phyloP scores from a whole-genome alignment of 2,329 filamentous ascomycete species.

The Claviceps citrina region DNA sequence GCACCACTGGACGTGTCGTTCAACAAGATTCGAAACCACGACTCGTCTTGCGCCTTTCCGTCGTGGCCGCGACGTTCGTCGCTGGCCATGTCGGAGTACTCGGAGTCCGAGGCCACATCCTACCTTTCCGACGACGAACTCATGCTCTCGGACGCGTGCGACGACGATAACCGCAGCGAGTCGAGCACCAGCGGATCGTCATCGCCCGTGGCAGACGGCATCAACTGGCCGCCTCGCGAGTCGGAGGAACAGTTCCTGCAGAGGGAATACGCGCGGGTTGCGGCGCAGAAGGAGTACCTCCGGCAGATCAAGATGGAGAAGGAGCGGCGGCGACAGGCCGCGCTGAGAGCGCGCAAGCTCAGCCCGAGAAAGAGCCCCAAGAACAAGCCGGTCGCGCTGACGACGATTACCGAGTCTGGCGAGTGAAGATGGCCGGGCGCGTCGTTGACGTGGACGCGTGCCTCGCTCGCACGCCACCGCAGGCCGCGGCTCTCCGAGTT shows the following conservation, averaged over 20 bases:
- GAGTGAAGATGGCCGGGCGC: constrained; percentile 5
- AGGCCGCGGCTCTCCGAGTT: no score
- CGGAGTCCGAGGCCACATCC: constrained; percentile 33
- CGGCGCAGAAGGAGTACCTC: constrained; percentile 37
- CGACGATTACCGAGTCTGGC: constrained; percentile 35
- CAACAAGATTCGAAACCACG: constrained; percentile 25
- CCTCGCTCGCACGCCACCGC: not conserved
- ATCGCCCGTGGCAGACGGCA: constrained; percentile 14
- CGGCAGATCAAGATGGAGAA: constrained; percentile 37
- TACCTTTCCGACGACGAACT: constrained; percentile 51
- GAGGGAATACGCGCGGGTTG: constrained; percentile 34
- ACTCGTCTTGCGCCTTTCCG: constrained; percentile 38
- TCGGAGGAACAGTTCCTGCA: constrained; percentile 34
- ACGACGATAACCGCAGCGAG: constrained; percentile 34
- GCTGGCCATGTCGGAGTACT: constrained; percentile 22
- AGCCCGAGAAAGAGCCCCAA: constrained; percentile 35
- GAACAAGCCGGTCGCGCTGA: constrained; percentile 32
- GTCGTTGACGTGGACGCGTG: not conserved
- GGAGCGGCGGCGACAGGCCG: constrained; percentile 33
- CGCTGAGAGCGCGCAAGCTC: constrained; percentile 19
- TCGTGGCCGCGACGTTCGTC: constrained; percentile 43
- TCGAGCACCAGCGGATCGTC: constrained; percentile 29
- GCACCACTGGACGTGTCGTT: constrained; percentile 32
- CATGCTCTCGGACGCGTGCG: constrained; percentile 34
- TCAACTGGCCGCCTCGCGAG: constrained; percentile 20